Evolutionary conservation across 371 early-diverging fungal genomes (phyloP), one percentile per base, ranked within the genome.

Genomic region (Coemansia sp.): DNA sequence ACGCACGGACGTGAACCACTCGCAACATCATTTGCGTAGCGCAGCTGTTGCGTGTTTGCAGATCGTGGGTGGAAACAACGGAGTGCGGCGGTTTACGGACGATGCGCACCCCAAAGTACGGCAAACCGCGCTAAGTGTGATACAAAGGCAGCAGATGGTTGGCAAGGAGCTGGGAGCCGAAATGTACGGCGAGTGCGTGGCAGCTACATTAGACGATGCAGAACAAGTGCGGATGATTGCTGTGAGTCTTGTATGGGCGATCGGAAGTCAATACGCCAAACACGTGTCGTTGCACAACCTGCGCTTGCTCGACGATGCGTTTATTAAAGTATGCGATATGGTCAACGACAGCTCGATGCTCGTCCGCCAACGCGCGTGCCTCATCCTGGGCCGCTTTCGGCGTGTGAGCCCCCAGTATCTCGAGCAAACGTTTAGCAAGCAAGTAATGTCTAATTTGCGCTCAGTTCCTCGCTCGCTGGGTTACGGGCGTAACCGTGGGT

Each of bases 231-330:
- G 90, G 49, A 71, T 89, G 77, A 83, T 82, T 0, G 89, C 88
- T 1, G 78, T 88, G 3, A 85, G 87, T 67, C 70, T 89, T 11
- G 82, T 90, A 66, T 86, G 87, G 73, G 69, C 68, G 5, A 56
- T 82, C 23, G 70, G 89, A 84, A 84, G 77, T 71, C 44, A 63
- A 39, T 68, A 68, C 24, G 71, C 85, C 9, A 68, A 64, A 56
- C 21, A 70, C 23, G 17, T 24, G 28, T 32, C 39, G 58, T 36
- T 51, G 61, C 69, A 17, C 63, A 83, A 83, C 11, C 83, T 86
- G 11, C 80, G 89, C n/a, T 66, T 91, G 13, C 85, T 87, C 4
- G 90, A 91, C 68, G 90, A 90, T 68, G 89, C 92, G 8, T 91
- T 92, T 66, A 84, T 87, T 19, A 84, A 86, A 70, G 81, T 88